Evolutionary conservation across 768 basidiomycete species (phyloP), one percentile per base, ranked within the genome.

Genomic region (Phaeotremella skinneri): DNA sequence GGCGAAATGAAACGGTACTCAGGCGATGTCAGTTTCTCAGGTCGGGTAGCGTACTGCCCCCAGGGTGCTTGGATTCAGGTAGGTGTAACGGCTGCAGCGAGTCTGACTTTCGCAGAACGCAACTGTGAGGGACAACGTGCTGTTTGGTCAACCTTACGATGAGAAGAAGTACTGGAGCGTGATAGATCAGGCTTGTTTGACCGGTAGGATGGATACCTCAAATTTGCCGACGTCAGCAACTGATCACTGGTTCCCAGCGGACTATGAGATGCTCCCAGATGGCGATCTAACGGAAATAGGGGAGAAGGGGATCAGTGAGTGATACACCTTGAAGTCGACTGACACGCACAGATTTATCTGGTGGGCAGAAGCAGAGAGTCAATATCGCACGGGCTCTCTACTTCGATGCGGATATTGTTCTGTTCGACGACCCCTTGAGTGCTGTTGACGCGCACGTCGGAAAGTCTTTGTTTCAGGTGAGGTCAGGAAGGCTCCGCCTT

Each of bases 221-320:
- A 21, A 45, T 17, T 37, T 37, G 34, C 7, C 7, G 7, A 37
- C 17, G 20, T 7, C 43, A 21, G 43, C 7, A 20, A 27, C 63
- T n/a, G 65, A 61, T 34, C 75, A 72, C 50, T 72, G 76, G 7
- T 66, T 83, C 20, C 72, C 77, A 49, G 79, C 79, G 23, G 83
- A 84, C 59, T 69, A 83, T 4, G 76, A 67, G 26, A 63, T 84
- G 27, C 81, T 83, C 57, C 79, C 81, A 25, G 85, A 85, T 21
- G 85, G 86, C 0, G 87, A 87, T 68, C 66, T 79, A 34, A 87
- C 86, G 4, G 86, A 88, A 75, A 83, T 87, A 25, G 86, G 87
- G 4, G 86, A 88, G 70, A 86, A 85, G 66, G 86, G 86, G 1
- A 71, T 85, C 13, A 87, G 69, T 71, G 11, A 80, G 79, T 69